Evolutionary conservation across 768 basidiomycete genomes (phyloP).

Genomic region (Mycena haematopus): DNA sequence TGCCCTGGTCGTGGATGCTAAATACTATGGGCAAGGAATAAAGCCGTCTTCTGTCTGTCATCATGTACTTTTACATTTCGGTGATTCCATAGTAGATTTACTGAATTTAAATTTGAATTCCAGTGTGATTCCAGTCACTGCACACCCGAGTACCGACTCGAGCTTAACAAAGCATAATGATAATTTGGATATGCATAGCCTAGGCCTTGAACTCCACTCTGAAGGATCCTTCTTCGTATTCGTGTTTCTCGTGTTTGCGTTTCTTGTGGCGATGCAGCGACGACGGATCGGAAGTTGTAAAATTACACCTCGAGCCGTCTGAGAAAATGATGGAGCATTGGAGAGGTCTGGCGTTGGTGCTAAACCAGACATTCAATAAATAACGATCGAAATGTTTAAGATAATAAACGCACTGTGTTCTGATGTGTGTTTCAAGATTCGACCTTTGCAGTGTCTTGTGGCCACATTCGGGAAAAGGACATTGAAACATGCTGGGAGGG

Average conservation of each 20-base stretch:
- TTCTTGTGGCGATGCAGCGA: constrained; percentile 41
- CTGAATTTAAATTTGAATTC: no score
- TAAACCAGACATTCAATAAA: constrained; percentile 12
- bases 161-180: no score
- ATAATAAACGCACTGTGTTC: constrained; percentile 37
- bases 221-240: neutral
- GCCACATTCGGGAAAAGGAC: constrained; percentile 35
- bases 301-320: constrained; percentile 31
- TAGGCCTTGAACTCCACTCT: no score
- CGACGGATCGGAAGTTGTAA: constrained; percentile 38
- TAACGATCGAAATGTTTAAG: neutral
- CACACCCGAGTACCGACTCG: no score
- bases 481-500: constrained; percentile 36
- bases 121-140: no score
- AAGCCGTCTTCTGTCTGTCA: no score
- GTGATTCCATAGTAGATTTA: no score
- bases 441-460: constrained; percentile 40
- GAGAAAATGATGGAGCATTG: constrained; percentile 32
- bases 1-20: no score
- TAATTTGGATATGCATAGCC: no score
- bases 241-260: constrained; percentile 31
- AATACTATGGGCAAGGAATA: no score
- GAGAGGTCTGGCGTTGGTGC: constrained; percentile 37
- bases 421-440: constrained; percentile 41
- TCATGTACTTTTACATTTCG: no score